Base-by-base conservation (phyloP, 1,284 basidiomycete genomes). In the Coriolopsis trogii region DNA sequence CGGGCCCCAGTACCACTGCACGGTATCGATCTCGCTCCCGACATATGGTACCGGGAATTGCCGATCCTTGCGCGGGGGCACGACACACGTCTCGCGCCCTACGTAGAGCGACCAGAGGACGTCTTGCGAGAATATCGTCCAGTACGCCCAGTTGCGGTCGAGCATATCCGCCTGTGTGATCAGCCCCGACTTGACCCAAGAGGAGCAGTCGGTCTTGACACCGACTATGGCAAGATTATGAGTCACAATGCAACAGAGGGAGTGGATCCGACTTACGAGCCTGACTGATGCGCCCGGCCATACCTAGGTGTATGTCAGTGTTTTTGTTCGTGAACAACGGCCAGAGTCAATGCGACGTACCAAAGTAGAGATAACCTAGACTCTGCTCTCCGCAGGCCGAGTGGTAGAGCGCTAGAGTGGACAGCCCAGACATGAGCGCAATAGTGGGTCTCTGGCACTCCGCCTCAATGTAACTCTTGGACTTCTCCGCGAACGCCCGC, bases 401-500 rank as follows among this genome's bases (percentile, higher is more conserved):
- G 60, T 86, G 77, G 63, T 78, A 86, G 51, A 79, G 81, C 3
- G 79, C 79, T 7, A 86, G 59, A n/a, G 82, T 68, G 0, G 78
- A 76, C 15, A 88, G 65, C 1, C 77, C 84, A 34, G 81, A 78
- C 3, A 87, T 78, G 5, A 81, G 75, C 47, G 80, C 78, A 16
- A 87, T 69, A 33, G 78, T 81, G 2, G 85, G 85, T 41, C 75
- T 72, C 51, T 76, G 73, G 55, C 79, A 82, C 63, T 88, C 85
- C 0, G 65, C 65, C 46, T 85, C 81, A 31, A 87, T 69, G 55
- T 72, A 76, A 13, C 70, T 72, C 66, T 82, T 82, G 0, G 84
- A 85, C 48, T 75, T 73, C 5, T 72, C 63, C 7, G 81, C 81
- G 58, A 82, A 87, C 20, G 70, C 66, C 33, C 71, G 66, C 3